Evolutionary conservation across 78 protist species (phyloP).

Genomic region (Polysphondylium violaceum): DNA sequence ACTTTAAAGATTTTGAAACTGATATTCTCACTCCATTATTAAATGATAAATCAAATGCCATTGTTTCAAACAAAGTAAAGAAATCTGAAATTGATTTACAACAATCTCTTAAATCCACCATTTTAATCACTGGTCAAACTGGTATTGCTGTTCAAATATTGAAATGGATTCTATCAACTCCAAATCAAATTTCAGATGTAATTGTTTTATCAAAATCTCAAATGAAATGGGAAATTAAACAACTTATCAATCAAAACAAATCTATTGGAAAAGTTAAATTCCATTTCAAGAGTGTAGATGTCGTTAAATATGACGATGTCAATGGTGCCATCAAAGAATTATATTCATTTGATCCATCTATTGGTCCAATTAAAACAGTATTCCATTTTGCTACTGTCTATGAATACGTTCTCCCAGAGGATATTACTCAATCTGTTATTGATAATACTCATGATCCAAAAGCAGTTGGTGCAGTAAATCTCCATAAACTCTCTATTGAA

Average conservation of each 20-base stretch:
- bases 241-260: conserved; percentile 23
- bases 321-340: conserved; percentile 5
- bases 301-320: not conserved
- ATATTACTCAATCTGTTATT: not conserved
- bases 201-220: conserved; percentile 43
- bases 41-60: not conserved
- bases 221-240: conserved; percentile 56
- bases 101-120: not conserved
- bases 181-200: not conserved
- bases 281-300: conserved; percentile 29
- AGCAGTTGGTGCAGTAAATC: conserved; percentile 78
- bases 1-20: conserved; percentile 16
- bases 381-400: conserved; percentile 80
- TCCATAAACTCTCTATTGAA: conserved; percentile 68
- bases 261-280: not conserved
- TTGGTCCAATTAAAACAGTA: conserved; percentile 42
- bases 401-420: conserved; percentile 40
- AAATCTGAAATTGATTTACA: not conserved
- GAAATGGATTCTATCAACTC: conserved; percentile 41
- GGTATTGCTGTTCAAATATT: conserved; percentile 61
- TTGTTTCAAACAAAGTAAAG: not conserved
- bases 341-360: not conserved
- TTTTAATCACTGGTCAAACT: conserved; percentile 76
- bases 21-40: conserved; percentile 20
- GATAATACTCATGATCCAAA: conserved; percentile 61